A percentile compares a stretch with the other conserved stretches of the same genome.
Evolutionary conservation across 1,284 basidiomycete species (phyloP).

Genomic region (Leccinum subspadiceum): DNA sequence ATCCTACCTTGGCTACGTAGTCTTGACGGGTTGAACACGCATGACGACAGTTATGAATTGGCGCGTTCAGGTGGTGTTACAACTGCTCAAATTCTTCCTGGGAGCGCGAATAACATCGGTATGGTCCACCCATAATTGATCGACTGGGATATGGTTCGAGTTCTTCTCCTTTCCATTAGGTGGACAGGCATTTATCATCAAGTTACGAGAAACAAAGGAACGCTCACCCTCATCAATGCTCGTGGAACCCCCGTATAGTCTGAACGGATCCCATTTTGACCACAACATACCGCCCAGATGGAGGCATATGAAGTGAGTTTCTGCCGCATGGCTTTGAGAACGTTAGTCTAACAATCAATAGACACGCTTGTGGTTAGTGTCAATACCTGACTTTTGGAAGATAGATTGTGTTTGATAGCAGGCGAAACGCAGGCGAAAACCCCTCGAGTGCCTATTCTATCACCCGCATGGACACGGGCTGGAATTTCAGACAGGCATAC

Average conservation of each 20-base stretch:
- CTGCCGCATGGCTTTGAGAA: neutral
- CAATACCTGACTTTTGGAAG: slow-evolving; percentile 12
- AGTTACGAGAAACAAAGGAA: slow-evolving; percentile 58
- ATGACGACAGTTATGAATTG: slow-evolving; percentile 48
- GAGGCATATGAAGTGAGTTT: slow-evolving; percentile 59
- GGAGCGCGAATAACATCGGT: slow-evolving; percentile 63
- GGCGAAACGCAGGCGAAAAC: slow-evolving; percentile 25
- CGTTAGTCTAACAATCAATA: slow-evolving; percentile 23
- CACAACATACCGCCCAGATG: slow-evolving; percentile 39
- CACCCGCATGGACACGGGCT: slow-evolving; percentile 61
- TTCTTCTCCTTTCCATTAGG: slow-evolving; percentile 35
- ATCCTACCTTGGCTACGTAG: slow-evolving; percentile 55
- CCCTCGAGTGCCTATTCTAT: slow-evolving; percentile 32
- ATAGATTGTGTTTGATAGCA: neutral
- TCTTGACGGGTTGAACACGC: slow-evolving; percentile 52
- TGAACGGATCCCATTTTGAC: slow-evolving; percentile 37
- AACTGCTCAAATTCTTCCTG: slow-evolving; percentile 49
- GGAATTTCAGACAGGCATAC: slow-evolving; percentile 60
- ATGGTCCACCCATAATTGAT: neutral
- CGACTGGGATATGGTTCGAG: neutral
- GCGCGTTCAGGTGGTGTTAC: slow-evolving; percentile 55
- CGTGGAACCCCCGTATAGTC: slow-evolving; percentile 56
- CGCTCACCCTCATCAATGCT: slow-evolving; percentile 60
- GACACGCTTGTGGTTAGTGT: slow-evolving; percentile 63
- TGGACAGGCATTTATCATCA: slow-evolving; percentile 70